Evolutionary conservation across 1,284 basidiomycete species (phyloP).

Genomic region (Thecaphora thlaspeos): DNA sequence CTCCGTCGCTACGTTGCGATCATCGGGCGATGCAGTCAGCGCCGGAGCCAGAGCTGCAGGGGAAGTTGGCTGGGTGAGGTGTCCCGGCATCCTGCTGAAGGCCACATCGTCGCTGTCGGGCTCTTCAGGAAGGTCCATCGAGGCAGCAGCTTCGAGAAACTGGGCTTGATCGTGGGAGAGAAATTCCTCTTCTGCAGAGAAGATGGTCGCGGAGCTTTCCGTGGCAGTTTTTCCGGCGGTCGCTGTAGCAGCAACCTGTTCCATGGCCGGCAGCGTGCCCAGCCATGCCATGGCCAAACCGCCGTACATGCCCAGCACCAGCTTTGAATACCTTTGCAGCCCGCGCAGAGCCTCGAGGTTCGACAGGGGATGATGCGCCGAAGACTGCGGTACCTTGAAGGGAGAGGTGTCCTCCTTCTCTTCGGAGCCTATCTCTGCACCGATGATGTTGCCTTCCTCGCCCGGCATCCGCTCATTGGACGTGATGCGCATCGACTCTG

Average conservation of each 20-base stretch:
- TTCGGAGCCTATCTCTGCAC: conserved; percentile 40
- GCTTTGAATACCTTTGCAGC: conserved; percentile 41
- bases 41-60: no score
- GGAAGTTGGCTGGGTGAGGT: neutral
- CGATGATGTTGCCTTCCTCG: conserved; percentile 41
- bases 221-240: neutral
- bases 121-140: conserved; percentile 41
- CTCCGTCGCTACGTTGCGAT: no score
- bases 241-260: neutral
- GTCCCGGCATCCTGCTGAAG: no score
- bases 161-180: conserved; percentile 30
- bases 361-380: conserved; percentile 18
- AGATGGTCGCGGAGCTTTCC: conserved; percentile 7
- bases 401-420: conserved; percentile 7
- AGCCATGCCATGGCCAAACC: conserved; percentile 46
- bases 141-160: conserved; percentile 34
- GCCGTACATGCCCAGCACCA: conserved; percentile 50
- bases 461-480: conserved; percentile 27
- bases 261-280: conserved; percentile 26
- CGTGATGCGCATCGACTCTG: conserved; percentile 34
- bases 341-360: conserved; percentile 37
- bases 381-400: conserved; percentile 15
- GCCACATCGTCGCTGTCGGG: neutral
- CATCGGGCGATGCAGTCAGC: no score
- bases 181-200: conserved; percentile 40